phyloP scores from a whole-genome alignment of 352 stramenopile genomes.

The Globisporangium nodosum region DNA sequence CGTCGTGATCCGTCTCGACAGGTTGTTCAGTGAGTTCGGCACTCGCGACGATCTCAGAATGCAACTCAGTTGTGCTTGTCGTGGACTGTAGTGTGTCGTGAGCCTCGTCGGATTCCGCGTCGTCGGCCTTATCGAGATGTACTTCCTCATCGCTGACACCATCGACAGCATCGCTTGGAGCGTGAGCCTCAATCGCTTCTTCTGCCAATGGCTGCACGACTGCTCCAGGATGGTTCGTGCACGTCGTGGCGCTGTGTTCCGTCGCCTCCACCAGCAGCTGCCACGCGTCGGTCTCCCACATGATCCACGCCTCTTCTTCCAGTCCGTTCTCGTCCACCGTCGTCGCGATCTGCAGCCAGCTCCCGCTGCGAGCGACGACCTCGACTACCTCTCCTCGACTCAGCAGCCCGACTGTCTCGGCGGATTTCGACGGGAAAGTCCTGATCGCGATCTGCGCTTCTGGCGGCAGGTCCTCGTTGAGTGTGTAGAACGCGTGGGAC shows the following conservation, averaged over 20 bases:
- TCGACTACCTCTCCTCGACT: slow-evolving; percentile 55
- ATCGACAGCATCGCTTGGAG: neutral
- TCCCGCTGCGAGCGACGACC: slow-evolving; percentile 29
- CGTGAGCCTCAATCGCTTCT: neutral
- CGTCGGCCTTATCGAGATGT: neutral
- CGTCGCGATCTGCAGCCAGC: slow-evolving; percentile 48
- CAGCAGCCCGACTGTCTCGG: slow-evolving; percentile 45
- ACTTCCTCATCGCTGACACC: neutral
- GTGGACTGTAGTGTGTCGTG: too few species aligned
- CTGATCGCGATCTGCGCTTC: slow-evolving; percentile 68
- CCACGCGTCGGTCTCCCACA: slow-evolving; percentile 49
- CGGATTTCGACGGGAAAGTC: slow-evolving; percentile 52
- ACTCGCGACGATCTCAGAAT: neutral
- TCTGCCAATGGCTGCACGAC: neutral
- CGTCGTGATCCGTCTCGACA: neutral
- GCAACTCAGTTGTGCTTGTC: neutral
- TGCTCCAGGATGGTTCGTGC: slow-evolving; percentile 1
- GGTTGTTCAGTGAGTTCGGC: neutral
- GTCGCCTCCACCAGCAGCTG: slow-evolving; percentile 39
- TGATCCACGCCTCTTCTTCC: slow-evolving; percentile 48
- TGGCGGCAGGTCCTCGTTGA: slow-evolving; percentile 45
- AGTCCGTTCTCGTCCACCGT: slow-evolving; percentile 1
- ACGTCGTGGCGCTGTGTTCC: slow-evolving; percentile 21
- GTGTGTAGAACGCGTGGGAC: slow-evolving; percentile 46
- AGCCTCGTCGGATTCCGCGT: neutral